Base-by-base conservation (phyloP, 345 rosid species). In the Nephelium lappaceum region DNA sequence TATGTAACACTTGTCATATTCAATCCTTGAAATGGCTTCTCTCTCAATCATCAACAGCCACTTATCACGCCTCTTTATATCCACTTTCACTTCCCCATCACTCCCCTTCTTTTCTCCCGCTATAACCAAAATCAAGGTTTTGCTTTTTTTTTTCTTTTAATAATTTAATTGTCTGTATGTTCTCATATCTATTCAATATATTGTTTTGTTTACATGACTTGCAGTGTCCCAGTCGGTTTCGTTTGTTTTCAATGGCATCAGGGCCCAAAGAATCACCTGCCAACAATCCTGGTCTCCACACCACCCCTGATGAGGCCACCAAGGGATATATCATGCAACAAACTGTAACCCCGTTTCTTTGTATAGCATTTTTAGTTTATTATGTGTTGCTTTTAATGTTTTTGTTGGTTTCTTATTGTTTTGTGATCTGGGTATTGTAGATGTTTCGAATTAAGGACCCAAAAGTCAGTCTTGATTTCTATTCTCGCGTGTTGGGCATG, bases 361-460 rank as follows among this genome's bases (percentile, higher is more conserved):
- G 3, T n/a, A 1, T 60, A 14, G 5, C 51, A 1, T 27, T 24
- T 27, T 47, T 27, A 11, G 8, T 42, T 5, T 5, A 9, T 8
- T 18, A 11, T 71, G 10, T 61, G 0, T 19, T 31, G 58, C 4
- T 43, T 66, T 0, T 5, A 41, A 42, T 25, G 74, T 27, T 45
- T 38, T 41, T 15, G 64, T 42, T 18, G 31, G 41, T 31, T 53
- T 24, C 38, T 49, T 60, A 60, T 19, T 4, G 27, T 39, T 67
- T 5, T 21, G 6, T 62, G 42, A 36, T 73, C 25, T 60, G 5
- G 64, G 82, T 64, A 31, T 70, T 78, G 76, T 91, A 96, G 98
- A 96, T 96, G 99, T 91, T 82, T 84, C 91, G 98, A 31, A 90
- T 94, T 78, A 96, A 96, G 88, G 98, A 96, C 81, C 99, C 99